Conservation (phyloP, 176 grass and related monocot species). For the Echinochloa phyllopogon region DNA sequence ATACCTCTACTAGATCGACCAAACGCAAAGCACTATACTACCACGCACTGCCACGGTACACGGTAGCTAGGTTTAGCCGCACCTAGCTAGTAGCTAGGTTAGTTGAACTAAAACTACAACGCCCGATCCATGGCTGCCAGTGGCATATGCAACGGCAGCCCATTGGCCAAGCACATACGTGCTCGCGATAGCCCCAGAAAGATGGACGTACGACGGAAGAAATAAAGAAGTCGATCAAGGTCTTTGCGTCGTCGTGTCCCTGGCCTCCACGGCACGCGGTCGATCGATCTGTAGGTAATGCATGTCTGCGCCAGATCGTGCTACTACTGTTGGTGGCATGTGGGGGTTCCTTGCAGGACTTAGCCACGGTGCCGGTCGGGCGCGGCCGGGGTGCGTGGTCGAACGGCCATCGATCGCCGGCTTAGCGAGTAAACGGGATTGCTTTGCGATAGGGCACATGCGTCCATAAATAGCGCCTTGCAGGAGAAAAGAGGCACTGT, state of each 20-base stretch:
- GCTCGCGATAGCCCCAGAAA: neutral
- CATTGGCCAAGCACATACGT: constrained; percentile 9
- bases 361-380: constrained; percentile 16
- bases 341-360: constrained; percentile 41
- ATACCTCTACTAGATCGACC: constrained; percentile 8
- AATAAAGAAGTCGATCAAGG: neutral
- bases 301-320: neutral
- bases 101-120: constrained; percentile 1
- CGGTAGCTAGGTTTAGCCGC: neutral
- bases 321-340: constrained; percentile 42
- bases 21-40: constrained; percentile 28
- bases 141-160: neutral
- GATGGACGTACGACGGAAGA: neutral
- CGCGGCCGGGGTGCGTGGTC: no score
- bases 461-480: constrained; percentile 22
- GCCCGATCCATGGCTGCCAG: neutral
- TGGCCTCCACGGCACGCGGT: neutral
- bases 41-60: neutral
- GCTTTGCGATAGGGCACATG: constrained; percentile 28
- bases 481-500: constrained; percentile 14
- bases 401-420: constrained; percentile 1
- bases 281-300: neutral
- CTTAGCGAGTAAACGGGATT: constrained; percentile 36
- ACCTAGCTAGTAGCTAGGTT: neutral
- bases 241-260: neutral